Conservation (phyloP, 768 basidiomycete genomes). For the Boletus rex-veris region DNA sequence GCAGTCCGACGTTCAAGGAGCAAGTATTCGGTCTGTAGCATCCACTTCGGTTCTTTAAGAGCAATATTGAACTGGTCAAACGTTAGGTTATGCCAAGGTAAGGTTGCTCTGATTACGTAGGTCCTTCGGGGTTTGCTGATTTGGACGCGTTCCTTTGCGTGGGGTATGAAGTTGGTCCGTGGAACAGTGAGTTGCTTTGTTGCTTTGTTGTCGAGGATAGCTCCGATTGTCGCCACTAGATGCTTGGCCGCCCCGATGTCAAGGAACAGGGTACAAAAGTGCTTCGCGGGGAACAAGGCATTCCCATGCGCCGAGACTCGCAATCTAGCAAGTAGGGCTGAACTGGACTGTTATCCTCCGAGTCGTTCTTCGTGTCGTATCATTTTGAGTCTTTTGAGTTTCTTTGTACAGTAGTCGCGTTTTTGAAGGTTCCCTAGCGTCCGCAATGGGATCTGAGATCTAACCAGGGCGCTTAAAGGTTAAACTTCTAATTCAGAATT, state of each 20-base stretch:
- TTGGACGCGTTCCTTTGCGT: neutral
- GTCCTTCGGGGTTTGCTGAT: constrained; percentile 1
- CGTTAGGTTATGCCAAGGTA: constrained; percentile 32
- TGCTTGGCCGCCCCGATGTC: constrained; percentile 35
- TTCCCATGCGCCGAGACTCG: constrained; percentile 29
- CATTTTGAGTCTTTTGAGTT: neutral
- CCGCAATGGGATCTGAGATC: constrained; percentile 19
- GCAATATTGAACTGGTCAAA: neutral
- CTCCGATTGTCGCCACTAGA: constrained; percentile 8
- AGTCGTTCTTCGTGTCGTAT: neutral
- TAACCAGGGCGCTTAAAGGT: constrained; percentile 12
- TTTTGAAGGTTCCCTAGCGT: no score
- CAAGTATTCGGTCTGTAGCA: constrained; percentile 45
- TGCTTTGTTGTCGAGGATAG: constrained; percentile 1
- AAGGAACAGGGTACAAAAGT: constrained; percentile 56
- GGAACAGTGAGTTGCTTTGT: constrained; percentile 24
- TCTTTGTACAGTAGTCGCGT: neutral
- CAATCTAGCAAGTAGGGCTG: constrained; percentile 16
- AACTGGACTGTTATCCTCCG: no score
- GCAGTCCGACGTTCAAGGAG: constrained; percentile 52
- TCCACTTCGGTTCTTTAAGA: neutral
- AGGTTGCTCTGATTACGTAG: neutral
- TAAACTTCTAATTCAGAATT: constrained; percentile 18
- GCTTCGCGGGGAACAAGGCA: constrained; percentile 45
- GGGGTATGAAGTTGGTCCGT: constrained; percentile 23